Evolutionary conservation across 306 rosid species (phyloP).

Genomic region (Ziziphus jujuba): DNA sequence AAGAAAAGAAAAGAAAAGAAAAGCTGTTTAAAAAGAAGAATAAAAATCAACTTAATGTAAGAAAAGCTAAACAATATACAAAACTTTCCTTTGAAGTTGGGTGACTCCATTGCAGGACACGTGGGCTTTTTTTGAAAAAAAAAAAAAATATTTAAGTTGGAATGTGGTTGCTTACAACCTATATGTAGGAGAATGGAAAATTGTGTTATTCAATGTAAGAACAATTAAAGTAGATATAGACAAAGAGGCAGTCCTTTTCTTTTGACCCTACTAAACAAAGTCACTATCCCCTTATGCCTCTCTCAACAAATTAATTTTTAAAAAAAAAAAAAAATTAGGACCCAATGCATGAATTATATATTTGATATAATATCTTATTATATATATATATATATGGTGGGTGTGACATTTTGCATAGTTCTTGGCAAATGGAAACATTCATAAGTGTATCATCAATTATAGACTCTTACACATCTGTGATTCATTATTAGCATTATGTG

Average conservation of each 20-base stretch:
- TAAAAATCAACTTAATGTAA: slow-evolving; percentile 1
- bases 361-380: no score
- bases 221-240: not conserved
- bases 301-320: no score
- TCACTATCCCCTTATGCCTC: slow-evolving; percentile 11
- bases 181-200: not conserved
- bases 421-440: slow-evolving; percentile 1
- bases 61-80: not conserved
- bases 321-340: not conserved
- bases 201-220: no score
- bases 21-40: not conserved
- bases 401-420: not conserved
- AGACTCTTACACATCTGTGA: not conserved
- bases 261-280: slow-evolving; percentile 18
- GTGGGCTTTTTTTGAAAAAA: slow-evolving; percentile 26
- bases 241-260: slow-evolving; percentile 19
- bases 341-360: slow-evolving; percentile 16
- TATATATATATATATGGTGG: not conserved
- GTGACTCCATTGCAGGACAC: slow-evolving; percentile 22
- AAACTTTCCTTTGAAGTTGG: slow-evolving; percentile 31
- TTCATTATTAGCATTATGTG: not conserved
- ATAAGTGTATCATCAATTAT: not conserved
- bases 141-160: no score
- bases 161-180: slow-evolving; percentile 20
- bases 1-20: no score